A percentile compares a stretch with the other conserved stretches of the same genome.
phyloP scores from a whole-genome alignment of 2,329 filamentous ascomycete genomes.

The Myriosclerotinia curreyana region DNA sequence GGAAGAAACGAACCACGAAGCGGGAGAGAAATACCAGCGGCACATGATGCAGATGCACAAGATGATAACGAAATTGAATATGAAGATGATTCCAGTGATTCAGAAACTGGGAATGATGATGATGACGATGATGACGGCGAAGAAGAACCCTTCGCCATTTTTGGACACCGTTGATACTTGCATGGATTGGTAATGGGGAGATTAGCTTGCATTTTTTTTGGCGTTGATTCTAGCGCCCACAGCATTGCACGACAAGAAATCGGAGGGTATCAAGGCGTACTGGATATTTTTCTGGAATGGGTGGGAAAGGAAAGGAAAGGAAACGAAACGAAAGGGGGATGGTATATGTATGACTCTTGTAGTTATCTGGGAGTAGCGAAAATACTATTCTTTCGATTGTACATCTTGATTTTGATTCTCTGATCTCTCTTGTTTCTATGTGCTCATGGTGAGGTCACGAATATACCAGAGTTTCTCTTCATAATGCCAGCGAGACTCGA shows the following conservation, averaged over 20 bases:
- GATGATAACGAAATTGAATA: constrained; percentile 43
- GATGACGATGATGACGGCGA: constrained; percentile 45
- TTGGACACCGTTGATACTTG: constrained; percentile 48
- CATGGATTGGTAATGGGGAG: constrained; percentile 6
- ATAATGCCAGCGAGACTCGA: neutral
- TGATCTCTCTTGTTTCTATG: too few relatives aligned
- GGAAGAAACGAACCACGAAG: constrained; percentile 46
- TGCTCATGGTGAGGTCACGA: neutral
- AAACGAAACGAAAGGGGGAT: neutral
- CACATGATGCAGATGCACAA: constrained; percentile 35
- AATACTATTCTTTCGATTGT: constrained; percentile 11
- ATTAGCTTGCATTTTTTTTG: constrained; percentile 10
- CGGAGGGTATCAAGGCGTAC: constrained; percentile 11
- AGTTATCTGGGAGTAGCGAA: constrained; percentile 7
- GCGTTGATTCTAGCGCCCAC: constrained; percentile 11
- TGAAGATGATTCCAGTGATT: constrained; percentile 27
- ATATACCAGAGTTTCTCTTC: neutral
- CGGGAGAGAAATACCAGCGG: constrained; percentile 33
- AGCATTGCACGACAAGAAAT: constrained; percentile 8
- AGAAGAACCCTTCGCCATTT: constrained; percentile 49
- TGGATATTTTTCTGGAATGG: constrained; percentile 16
- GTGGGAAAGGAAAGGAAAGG: neutral
- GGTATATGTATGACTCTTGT: constrained; percentile 18
- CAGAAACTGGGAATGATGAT: constrained; percentile 33
- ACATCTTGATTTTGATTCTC: neutral